Base-by-base conservation (phyloP, 106 monocot species). In the Chionographis japonica region DNA sequence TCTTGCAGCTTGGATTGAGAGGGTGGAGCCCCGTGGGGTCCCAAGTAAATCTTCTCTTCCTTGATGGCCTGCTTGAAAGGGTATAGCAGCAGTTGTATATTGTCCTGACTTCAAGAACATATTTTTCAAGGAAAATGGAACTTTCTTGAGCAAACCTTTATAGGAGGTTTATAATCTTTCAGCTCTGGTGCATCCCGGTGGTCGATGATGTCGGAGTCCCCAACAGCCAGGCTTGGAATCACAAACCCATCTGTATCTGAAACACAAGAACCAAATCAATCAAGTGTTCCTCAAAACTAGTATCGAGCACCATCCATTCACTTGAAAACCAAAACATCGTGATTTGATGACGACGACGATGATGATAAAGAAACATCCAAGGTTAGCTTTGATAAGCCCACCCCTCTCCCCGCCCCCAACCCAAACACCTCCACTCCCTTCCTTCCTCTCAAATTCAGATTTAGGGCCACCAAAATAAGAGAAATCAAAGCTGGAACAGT, bases 241-340 rank as follows among this genome's bases (percentile, higher is more conserved):
- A 92, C 85, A 78, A 92, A 92, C 18, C 80, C 88, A 77, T 92
- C 88, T 37, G 81, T 88, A 69, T 92, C 85, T 92, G 76, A 62
- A 55, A 68, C 4, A 70, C 46, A 46, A 46, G n/a, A n/a, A 46
- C 46, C 46, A 46, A 27, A 27, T 27, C 9, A 46, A 46, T 46
- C 46, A 46, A 46, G 5, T 46, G 9, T 6, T 10, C 0, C 46
- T 46, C 46, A 6, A 46, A 46, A 46, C 8, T 46, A 46, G 0
- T 46, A 46, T 46, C 27, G 27, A 27, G 27, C 27, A 27, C 27
- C 27, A 27, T 27, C 27, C 27, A 27, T 27, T 27, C 27, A 27
- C 27, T 27, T 27, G 27, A 27, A 27, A 27, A 1, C 27, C 27
- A 27, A 27, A 27, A 27, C 27, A 27, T 27, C 27, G 27, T 27